Conservation (phyloP, 345 rosid species). For the Eucalyptus tenuipes region DNA sequence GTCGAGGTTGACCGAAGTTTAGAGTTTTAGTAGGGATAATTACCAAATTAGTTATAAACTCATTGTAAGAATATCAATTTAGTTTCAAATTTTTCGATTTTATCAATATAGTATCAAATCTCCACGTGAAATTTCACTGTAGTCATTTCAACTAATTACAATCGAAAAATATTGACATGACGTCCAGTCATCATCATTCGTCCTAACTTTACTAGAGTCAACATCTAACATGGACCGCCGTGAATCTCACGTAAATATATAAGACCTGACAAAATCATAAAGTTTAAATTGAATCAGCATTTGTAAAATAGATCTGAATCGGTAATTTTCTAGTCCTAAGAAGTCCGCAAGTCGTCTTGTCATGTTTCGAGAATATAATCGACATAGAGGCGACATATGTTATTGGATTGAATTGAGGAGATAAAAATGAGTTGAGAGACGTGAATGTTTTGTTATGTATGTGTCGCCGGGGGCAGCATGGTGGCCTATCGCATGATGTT, state of each 20-base stretch:
- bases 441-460: not conserved
- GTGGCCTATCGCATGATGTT: not conserved
- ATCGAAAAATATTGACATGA: fast-evolving
- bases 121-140: fast-evolving
- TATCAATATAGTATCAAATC: not conserved
- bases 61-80: fast-evolving
- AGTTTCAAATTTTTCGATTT: not conserved
- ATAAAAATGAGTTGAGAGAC: too few species aligned
- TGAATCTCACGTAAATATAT: not conserved
- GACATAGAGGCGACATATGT: not conserved
- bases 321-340: not conserved
- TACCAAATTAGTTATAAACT: too few species aligned
- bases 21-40: not conserved
- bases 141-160: fast-evolving
- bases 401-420: not conserved
- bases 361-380: not conserved
- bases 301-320: fast-evolving
- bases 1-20: not conserved
- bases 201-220: not conserved
- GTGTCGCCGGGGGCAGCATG: not conserved
- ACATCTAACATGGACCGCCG: not conserved
- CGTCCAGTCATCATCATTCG: fast-evolving
- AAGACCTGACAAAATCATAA: not conserved
- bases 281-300: fast-evolving
- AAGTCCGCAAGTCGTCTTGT: not conserved